Conservation (phyloP, 495 filamentous ascomycete genomes). For the Hypoxylon rickii region DNA sequence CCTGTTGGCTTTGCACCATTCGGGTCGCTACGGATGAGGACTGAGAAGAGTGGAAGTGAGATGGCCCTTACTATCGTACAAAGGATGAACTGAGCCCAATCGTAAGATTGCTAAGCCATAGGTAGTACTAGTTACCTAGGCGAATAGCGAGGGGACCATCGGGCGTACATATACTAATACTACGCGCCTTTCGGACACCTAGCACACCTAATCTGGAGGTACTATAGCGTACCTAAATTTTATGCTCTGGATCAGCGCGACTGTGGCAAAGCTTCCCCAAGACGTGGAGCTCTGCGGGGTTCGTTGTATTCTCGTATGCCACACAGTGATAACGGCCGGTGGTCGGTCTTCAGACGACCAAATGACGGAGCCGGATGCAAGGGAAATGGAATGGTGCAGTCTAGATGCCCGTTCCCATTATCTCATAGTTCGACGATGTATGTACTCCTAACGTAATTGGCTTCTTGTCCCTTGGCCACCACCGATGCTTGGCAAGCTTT, state of each 20-base stretch:
- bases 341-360: neutral
- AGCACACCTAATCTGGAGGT: too few relatives aligned
- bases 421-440: neutral
- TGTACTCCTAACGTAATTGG: neutral
- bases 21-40: too few relatives aligned
- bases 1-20: too few relatives aligned
- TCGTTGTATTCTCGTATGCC: slow-evolving; percentile 3
- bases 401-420: neutral
- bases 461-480: neutral
- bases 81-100: neutral
- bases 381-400: neutral
- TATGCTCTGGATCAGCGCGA: neutral
- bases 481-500: neutral
- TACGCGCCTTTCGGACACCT: too few relatives aligned
- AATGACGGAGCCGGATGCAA: neutral
- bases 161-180: too few relatives aligned
- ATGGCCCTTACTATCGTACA: too few relatives aligned
- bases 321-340: neutral
- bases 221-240: neutral
- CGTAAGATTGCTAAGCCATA: too few relatives aligned
- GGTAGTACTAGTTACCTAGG: too few relatives aligned
- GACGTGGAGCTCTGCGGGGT: slow-evolving; percentile 13
- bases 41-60: too few relatives aligned
- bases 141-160: too few relatives aligned
- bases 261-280: neutral